A percentile compares a stretch with the other conserved stretches of the same genome.
Conservation (phyloP, 495 filamentous ascomycete genomes). For the Xanthoparmelia taractica region DNA sequence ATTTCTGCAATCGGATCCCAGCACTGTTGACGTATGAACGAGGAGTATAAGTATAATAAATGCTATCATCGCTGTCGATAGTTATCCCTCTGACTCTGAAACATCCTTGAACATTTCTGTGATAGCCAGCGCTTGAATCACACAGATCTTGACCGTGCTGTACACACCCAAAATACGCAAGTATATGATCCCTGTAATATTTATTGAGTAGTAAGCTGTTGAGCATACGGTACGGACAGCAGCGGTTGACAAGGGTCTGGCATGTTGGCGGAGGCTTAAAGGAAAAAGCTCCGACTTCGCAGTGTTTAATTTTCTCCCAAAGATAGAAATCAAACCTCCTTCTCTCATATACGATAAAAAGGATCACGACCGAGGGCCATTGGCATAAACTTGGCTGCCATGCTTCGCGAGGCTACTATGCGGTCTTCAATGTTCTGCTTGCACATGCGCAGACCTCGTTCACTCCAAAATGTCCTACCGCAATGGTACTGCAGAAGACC, state of each 20-base stretch:
- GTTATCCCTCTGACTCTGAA: neutral
- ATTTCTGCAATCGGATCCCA: constrained; percentile 41
- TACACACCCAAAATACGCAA: neutral
- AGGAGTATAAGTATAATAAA: neutral
- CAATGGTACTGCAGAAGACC: constrained; percentile 36
- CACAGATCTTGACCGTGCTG: neutral
- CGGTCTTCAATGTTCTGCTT: constrained; percentile 3
- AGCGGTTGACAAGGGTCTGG: neutral
- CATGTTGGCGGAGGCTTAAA: neutral
- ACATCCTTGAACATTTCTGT: neutral
- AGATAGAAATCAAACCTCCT: neutral
- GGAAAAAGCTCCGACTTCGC: constrained; percentile 2
- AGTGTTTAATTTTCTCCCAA: neutral
- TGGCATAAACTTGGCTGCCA: neutral
- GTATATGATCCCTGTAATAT: neutral
- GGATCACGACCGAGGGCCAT: neutral
- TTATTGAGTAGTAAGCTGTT: neutral
- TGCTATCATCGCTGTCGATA: neutral
- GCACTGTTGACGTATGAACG: neutral
- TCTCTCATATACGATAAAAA: neutral
- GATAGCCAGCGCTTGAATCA: neutral
- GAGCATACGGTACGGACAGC: neutral
- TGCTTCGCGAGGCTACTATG: neutral
- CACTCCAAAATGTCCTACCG: constrained; percentile 17
- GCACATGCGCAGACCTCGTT: neutral